Evolutionary conservation across 768 basidiomycete genomes (phyloP).

Genomic region (Leccinum pellstonianum): DNA sequence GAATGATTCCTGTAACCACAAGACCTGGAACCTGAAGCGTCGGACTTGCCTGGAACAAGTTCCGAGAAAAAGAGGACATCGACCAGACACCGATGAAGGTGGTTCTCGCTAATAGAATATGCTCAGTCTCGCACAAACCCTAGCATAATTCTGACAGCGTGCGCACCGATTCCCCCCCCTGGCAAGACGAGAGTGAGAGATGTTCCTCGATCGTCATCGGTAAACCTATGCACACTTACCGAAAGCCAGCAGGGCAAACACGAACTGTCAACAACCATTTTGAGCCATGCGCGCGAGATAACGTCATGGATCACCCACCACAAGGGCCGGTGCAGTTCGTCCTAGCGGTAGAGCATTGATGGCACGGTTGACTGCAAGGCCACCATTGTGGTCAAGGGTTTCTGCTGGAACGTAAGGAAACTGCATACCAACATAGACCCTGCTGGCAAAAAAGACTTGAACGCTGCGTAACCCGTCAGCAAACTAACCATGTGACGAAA

Average conservation of each 20-base stretch:
- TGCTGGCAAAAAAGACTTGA: constrained; percentile 14
- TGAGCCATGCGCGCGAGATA: neutral
- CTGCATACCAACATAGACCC: constrained; percentile 10
- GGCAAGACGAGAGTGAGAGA: neutral
- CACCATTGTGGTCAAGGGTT: neutral
- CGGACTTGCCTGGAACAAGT: constrained; percentile 11
- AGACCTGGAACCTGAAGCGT: neutral
- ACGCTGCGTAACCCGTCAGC: constrained; percentile 10
- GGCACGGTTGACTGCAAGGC: constrained; percentile 5
- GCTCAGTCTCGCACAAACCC: constrained; percentile 6
- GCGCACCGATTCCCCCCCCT: constrained; percentile 11
- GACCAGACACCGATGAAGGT: constrained; percentile 11
- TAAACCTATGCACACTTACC: constrained; percentile 5
- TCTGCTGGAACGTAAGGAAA: neutral
- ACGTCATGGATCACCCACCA: constrained; percentile 5
- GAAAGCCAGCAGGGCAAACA: constrained; percentile 10
- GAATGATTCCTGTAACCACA: neutral
- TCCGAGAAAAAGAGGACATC: neutral
- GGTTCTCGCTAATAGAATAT: constrained; percentile 11
- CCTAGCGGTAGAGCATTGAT: constrained; percentile 10
- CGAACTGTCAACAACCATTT: constrained; percentile 2
- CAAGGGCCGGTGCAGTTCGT: constrained; percentile 10
- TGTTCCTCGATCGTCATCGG: neutral
- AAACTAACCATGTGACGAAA: neutral
- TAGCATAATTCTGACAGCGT: neutral